Evolutionary conservation across 805 yeast species (phyloP), one percentile per base, ranked within the genome.

Genomic region (Ogataea paraovalis): DNA sequence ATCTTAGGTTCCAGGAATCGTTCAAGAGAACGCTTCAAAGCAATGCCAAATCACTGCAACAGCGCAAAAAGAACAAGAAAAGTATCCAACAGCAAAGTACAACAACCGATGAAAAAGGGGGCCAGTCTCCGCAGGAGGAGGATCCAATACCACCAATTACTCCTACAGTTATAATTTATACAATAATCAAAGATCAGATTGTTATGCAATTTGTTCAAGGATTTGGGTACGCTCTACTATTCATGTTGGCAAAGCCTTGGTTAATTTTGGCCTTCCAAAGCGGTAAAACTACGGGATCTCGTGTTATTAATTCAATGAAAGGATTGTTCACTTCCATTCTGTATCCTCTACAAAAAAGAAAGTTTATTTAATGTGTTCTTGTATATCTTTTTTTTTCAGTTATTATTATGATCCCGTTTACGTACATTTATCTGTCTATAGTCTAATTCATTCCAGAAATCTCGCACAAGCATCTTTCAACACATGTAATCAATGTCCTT

Each of bases 1-100:
- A 85, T 55, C 65, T 85, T 21, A 69, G 92, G 40, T 84, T 83
- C 56, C 87, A 83, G 56, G 75, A 81, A 47, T 69, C 85, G 2
- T 85, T 85, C 60, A 61, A 70, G 52, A 66, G 71, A 32, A 68
- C 76, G n/a, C 55, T 65, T 7, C 44, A 52, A 9, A 42, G 48
- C 13, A 64, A 62, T 39, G 57, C 68, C 0, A 51, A 48, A 21
- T 20, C 41, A 23, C 16, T 46, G 20, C 45, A 52, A 4, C 14
- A 30, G 4, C 34, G 34, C 6, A 9, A 14, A 30, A 14, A 7
- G 16, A 8, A 14, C 6, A 14, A 7, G 16, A 8, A 30, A 14
- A 30, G 16, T 8, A 30, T 14, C 12, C 12, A 12, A 30, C 12
- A 30, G 34, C 34, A 30, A 30, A 14, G 34, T 30, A 7, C n/a